Base-by-base conservation (phyloP, 2,329 filamentous ascomycete genomes). In the Drechslerella coelobrocha region DNA sequence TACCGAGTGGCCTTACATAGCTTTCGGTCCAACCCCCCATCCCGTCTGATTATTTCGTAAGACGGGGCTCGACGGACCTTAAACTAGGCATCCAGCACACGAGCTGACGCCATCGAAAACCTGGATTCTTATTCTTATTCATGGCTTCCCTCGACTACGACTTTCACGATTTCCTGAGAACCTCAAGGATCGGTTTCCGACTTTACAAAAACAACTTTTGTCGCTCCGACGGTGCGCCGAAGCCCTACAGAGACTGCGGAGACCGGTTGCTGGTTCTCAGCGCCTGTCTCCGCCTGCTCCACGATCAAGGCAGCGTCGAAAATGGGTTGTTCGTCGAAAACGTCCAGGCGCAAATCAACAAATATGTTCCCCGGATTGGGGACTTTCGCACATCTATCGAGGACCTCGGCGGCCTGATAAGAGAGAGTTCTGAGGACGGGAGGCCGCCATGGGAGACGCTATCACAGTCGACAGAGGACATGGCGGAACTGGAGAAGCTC, bases 141-240 rank as follows among this genome's bases (percentile, higher is more conserved):
- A 69, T 69, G 65, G 65, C 65, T 62, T 62, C 59, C 53, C 65
- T 55, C 57, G 65, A 69, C 59, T 69, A 69, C 65, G 65, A 69
- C 47, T 69, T 69, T 47, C 53, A 61, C 65, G 65, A 69, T 53
- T 69, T 69, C 24, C 37, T 69, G 47, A 69, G 65, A 47, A 69
- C 65, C 29, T 62, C 65, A 19, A 39, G 60, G 34, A 45, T 62
- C 52, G 65, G 65, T 47, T 69, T 57, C 65, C 65, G 65, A n/a
- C 37, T 69, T 14, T 69, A 69, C 41, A 69, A 69, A 10, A 69
- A 69, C 57, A 69, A 69, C 45, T 69, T 69, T 59, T 21, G 26
- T 23, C 52, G 62, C 39, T 41, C 56, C 47, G 51, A 62, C 43
- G 55, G 55, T 27, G 65, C 55, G 57, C 61, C 65, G 53, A 57